A percentile compares a stretch with the other conserved stretches of the same genome.
These are phyloP conservation scores for Viola odorata DNA, from an alignment of 345 rosid genomes.

Conservation along the genomic window DNA sequence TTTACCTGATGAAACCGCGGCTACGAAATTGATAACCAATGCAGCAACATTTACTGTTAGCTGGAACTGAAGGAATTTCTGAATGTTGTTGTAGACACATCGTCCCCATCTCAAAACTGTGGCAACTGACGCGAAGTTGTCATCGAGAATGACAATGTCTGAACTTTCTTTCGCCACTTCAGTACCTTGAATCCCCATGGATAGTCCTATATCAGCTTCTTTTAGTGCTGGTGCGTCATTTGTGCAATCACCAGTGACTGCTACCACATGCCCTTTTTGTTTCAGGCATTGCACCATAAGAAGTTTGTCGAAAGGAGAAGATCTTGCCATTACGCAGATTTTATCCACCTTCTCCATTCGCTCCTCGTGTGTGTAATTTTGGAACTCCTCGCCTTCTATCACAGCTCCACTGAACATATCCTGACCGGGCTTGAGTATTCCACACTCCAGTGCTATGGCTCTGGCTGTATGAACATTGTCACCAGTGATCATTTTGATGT, in stretches of 20 bases:
- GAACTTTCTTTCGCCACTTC: slow-evolving; percentile 83
- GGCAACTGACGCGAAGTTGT: slow-evolving; percentile 60
- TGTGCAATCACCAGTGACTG: slow-evolving; percentile 67
- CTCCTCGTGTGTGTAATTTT: slow-evolving; percentile 36
- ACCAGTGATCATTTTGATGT: slow-evolving; percentile 73
- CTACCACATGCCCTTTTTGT: slow-evolving; percentile 67
- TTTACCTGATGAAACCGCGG: slow-evolving; percentile 65
- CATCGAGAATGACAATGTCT: slow-evolving; percentile 68
- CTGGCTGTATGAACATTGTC: slow-evolving; percentile 69
- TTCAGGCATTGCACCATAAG: slow-evolving; percentile 73
- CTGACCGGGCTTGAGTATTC: slow-evolving; percentile 40
- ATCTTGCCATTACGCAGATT: slow-evolving; percentile 75
- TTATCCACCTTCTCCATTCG: slow-evolving; percentile 43
- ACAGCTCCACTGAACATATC: slow-evolving; percentile 37
- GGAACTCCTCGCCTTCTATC: slow-evolving; percentile 55
- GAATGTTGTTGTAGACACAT: slow-evolving; percentile 68
- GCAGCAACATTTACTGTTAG: slow-evolving; percentile 68
- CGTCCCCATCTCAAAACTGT: slow-evolving; percentile 75
- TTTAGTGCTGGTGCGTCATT: slow-evolving; percentile 77
- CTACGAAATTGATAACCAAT: slow-evolving; percentile 59
- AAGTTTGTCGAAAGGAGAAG: slow-evolving; percentile 68
- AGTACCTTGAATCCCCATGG: slow-evolving; percentile 77
- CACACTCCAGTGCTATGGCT: slow-evolving; percentile 77
- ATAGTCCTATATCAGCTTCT: slow-evolving; percentile 70
- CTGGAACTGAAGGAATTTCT: slow-evolving; percentile 76